These are phyloP conservation scores for Aspergillus leporis DNA, from an alignment of 495 filamentous ascomycete species.

Conservation along the genomic window DNA sequence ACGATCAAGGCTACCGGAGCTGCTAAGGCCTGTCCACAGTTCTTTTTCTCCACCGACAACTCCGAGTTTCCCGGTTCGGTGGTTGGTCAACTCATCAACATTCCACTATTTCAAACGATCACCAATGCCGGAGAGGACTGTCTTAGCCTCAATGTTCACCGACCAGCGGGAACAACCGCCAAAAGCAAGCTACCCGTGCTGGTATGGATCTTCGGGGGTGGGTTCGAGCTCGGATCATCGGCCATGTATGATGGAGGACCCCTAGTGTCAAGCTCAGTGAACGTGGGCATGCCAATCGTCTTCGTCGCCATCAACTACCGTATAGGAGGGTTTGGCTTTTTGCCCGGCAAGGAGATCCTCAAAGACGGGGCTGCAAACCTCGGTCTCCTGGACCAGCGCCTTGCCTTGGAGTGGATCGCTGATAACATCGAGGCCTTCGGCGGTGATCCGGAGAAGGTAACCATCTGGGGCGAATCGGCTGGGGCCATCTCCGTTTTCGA, in stretches of 20 bases:
- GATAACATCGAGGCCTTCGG: constrained; percentile 59
- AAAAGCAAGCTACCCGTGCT: constrained; percentile 62
- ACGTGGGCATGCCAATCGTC: constrained; percentile 62
- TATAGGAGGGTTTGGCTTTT: constrained; percentile 70
- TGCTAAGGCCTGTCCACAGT: constrained; percentile 57
- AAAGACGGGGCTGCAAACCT: constrained; percentile 61
- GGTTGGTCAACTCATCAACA: constrained; percentile 51
- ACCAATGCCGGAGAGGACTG: constrained; percentile 61
- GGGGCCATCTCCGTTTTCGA: constrained; percentile 71
- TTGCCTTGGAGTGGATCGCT: constrained; percentile 53
- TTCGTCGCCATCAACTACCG: constrained; percentile 79
- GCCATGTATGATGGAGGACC: constrained; percentile 59
- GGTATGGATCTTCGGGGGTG: constrained; percentile 70
- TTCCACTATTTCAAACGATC: constrained; percentile 56
- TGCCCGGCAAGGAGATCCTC: constrained; percentile 67
- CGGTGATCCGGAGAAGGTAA: constrained; percentile 61
- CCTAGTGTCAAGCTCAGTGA: constrained; percentile 53
- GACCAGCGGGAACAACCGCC: constrained; percentile 55
- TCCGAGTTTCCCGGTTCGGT: constrained; percentile 40
- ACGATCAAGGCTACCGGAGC: constrained; percentile 50
- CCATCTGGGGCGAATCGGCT: constrained; percentile 73
- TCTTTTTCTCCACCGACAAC: constrained; percentile 43
- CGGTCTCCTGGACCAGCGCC: constrained; percentile 53
- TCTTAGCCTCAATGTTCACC: constrained; percentile 63
- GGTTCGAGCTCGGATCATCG: constrained; percentile 62